phyloP scores from a whole-genome alignment of 2,329 filamentous ascomycete genomes.

The Rutstroemia sp. region DNA sequence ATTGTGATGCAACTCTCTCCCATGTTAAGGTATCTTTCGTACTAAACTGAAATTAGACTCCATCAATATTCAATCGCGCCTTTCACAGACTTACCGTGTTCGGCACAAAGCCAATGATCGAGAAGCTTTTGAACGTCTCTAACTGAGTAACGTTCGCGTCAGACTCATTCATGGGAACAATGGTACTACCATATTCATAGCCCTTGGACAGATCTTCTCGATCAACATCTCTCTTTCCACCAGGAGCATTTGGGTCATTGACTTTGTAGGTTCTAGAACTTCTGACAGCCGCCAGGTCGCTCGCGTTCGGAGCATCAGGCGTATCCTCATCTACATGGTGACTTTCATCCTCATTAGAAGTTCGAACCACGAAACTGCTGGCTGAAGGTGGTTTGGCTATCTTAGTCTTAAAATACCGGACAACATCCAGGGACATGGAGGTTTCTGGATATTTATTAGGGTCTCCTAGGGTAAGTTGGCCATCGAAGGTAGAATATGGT shows the following conservation, averaged over 20 bases:
- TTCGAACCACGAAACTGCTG: conserved; percentile 61
- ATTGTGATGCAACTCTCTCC: conserved; percentile 74
- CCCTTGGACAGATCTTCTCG: conserved; percentile 84
- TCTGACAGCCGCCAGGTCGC: conserved; percentile 61
- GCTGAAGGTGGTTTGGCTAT: conserved; percentile 67
- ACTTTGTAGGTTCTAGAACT: conserved; percentile 75
- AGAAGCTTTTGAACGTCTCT: conserved; percentile 66
- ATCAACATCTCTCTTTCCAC: conserved; percentile 74
- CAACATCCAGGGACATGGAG: conserved; percentile 75
- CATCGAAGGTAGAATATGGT: conserved; percentile 73
- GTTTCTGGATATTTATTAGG: conserved; percentile 58
- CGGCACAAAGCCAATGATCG: conserved; percentile 81
- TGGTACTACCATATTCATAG: conserved; percentile 87
- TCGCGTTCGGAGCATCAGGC: conserved; percentile 30
- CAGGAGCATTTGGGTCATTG: conserved; percentile 63
- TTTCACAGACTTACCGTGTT: conserved; percentile 25
- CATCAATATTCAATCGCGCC: too few species aligned
- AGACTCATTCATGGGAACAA: conserved; percentile 79
- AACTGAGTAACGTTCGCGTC: conserved; percentile 87
- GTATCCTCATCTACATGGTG: conserved; percentile 36
- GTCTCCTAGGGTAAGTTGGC: conserved; percentile 72
- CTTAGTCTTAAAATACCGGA: conserved; percentile 85
- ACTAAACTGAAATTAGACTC: conserved; percentile 38
- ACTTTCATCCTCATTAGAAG: conserved; percentile 34
- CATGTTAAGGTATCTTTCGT: conserved; percentile 79